Conservation (phyloP, 2,329 filamentous ascomycete genomes). For the Epichloe glyceriae region DNA sequence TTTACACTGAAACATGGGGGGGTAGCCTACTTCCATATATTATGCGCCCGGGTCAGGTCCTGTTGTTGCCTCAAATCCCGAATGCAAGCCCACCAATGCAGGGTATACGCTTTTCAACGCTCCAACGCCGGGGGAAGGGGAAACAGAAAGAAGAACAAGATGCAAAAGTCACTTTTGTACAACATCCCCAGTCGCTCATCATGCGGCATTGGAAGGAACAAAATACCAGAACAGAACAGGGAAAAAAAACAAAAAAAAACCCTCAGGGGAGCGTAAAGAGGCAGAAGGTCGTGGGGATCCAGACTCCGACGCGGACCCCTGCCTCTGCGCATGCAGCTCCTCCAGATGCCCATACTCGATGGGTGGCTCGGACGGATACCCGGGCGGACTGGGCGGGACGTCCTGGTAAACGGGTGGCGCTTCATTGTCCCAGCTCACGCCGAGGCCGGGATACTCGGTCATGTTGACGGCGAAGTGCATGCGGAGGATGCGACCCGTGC, state of each 20-base stretch:
- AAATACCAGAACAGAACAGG: not conserved
- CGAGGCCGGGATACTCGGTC: conserved; percentile 73
- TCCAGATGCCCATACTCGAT: conserved; percentile 28
- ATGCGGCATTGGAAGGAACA: not conserved
- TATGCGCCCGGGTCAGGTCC: no score
- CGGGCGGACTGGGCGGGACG: conserved; percentile 74
- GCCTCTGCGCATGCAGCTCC: conserved; percentile 15
- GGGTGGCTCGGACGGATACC: conserved; percentile 35
- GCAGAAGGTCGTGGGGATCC: conserved; percentile 4
- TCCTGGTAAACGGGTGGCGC: conserved; percentile 88
- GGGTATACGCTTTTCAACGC: not conserved
- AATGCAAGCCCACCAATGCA: not conserved
- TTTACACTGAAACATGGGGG: no score
- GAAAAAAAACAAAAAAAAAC: not conserved
- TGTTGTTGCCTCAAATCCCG: no score
- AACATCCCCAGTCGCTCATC: no score
- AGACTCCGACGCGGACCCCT: conserved; percentile 1
- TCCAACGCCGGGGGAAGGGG: not conserved
- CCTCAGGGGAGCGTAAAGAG: conserved; percentile 1
- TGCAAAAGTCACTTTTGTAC: no score
- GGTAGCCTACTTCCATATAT: no score
- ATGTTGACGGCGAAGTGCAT: conserved; percentile 81
- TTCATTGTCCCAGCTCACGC: conserved; percentile 95
- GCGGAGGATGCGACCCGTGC: conserved; percentile 76
- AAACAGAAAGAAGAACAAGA: not conserved